These are phyloP conservation scores for Boechera stricta DNA, from an alignment of 345 rosid genomes.

Conservation along the genomic window DNA sequence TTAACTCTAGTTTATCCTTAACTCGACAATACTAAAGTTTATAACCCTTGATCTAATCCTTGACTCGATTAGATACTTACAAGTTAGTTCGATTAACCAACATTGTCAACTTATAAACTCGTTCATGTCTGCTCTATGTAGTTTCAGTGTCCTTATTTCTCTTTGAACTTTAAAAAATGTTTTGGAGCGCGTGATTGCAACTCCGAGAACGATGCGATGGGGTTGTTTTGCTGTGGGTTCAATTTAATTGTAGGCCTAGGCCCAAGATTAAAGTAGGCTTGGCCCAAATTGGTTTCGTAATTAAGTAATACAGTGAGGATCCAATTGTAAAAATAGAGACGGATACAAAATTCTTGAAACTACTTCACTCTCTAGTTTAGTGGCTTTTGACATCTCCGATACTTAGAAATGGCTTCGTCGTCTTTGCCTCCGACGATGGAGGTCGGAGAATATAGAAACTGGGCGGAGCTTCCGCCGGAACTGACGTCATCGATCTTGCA, in stretches of 20 bases:
- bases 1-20: too few relatives aligned
- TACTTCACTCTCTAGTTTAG: not conserved
- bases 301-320: not conserved
- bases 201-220: too few relatives aligned
- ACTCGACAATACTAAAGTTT: too few relatives aligned
- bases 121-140: not conserved
- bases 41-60: too few relatives aligned
- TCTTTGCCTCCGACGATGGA: not conserved
- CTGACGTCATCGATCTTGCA: slow-evolving; percentile 54
- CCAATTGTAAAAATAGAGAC: not conserved
- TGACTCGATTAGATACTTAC: too few relatives aligned
- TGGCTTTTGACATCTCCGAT: too few relatives aligned
- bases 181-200: not conserved
- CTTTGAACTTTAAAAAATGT: not conserved
- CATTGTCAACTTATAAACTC: slow-evolving; percentile 9
- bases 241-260: not conserved
- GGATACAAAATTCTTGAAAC: not conserved
- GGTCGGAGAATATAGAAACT: slow-evolving; percentile 38
- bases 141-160: not conserved
- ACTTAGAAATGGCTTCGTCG: not conserved
- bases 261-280: slow-evolving; percentile 1
- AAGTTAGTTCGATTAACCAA: too few relatives aligned
- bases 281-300: not conserved
- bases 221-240: too few relatives aligned
- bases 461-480: slow-evolving; percentile 63